These are phyloP conservation scores for Candida koratica DNA, from an alignment of 805 yeast species.

Conservation along the genomic window DNA sequence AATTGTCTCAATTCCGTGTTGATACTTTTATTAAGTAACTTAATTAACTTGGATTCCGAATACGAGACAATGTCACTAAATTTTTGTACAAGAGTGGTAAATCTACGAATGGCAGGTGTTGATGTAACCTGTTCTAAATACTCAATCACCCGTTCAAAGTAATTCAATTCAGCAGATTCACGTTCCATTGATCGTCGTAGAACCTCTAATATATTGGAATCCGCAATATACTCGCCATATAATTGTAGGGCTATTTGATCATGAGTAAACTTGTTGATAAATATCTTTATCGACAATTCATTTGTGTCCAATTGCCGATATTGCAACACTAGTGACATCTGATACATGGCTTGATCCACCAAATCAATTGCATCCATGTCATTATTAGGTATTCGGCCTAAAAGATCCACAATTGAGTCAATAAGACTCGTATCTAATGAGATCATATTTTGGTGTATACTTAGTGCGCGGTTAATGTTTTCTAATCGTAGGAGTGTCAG, in stretches of 20 bases:
- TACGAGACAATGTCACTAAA: not conserved
- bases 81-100: not conserved
- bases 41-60: slow-evolving; percentile 3
- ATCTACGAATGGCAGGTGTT: not conserved
- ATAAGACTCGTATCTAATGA: too few relatives aligned
- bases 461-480: too few relatives aligned
- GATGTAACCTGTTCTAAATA: not conserved
- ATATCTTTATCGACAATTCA: not conserved
- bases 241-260: not conserved
- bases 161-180: too few relatives aligned
- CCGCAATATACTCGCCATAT: not conserved
- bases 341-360: slow-evolving; percentile 5
- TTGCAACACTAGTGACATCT: slow-evolving; percentile 1
- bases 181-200: too few relatives aligned
- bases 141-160: not conserved
- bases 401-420: not conserved
- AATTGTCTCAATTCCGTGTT: slow-evolving; percentile 15
- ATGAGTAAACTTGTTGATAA: not conserved
- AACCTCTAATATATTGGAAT: not conserved
- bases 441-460: too few relatives aligned
- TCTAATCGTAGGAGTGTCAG: slow-evolving; percentile 4
- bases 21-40: slow-evolving; percentile 11
- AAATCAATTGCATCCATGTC: slow-evolving; percentile 3
- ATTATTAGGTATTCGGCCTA: not conserved
- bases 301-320: not conserved